Evolutionary conservation across 352 stramenopile genomes (phyloP).

Genomic region (Pythium diclinum): DNA sequence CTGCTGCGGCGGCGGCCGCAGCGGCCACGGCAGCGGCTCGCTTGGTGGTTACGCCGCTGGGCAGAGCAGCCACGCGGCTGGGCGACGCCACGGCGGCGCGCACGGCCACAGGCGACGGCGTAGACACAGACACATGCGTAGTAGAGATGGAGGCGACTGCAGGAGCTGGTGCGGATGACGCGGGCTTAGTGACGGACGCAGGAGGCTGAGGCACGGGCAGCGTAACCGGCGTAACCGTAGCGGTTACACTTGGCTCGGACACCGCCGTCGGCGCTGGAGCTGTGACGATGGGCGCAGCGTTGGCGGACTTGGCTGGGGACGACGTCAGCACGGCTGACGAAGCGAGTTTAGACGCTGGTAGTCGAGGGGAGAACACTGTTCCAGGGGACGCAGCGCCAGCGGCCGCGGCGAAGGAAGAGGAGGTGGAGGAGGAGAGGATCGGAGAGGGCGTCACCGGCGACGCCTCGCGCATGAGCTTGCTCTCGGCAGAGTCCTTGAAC

Average conservation of each 20-base stretch:
- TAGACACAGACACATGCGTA: neutral
- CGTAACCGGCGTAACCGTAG: slow-evolving; percentile 1
- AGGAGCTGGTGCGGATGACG: neutral
- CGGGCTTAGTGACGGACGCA: neutral
- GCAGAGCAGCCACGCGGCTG: neutral
- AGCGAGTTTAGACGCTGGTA: slow-evolving; percentile 50
- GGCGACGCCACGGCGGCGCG: neutral
- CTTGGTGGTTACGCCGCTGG: slow-evolving; percentile 13
- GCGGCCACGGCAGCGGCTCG: slow-evolving; percentile 19
- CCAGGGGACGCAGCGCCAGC: neutral
- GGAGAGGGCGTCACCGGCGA: slow-evolving; percentile 6
- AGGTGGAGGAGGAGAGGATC: neutral
- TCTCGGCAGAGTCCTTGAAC: slow-evolving; percentile 12
- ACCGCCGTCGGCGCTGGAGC: neutral
- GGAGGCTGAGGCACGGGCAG: neutral
- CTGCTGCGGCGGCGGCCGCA: slow-evolving; percentile 4
- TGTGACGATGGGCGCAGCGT: slow-evolving; percentile 16
- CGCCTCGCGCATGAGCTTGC: slow-evolving; percentile 6
- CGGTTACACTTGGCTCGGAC: slow-evolving; percentile 2
- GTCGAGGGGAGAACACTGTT: slow-evolving; percentile 48
- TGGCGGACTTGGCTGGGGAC: slow-evolving; percentile 9
- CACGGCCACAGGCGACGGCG: neutral
- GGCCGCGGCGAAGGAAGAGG: neutral
- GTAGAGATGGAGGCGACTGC: neutral
- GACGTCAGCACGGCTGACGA: slow-evolving; percentile 5